These are phyloP conservation scores for Chlamydomonas schloesseri DNA, from an alignment of 139 green algal genomes.

Conservation along the genomic window DNA sequence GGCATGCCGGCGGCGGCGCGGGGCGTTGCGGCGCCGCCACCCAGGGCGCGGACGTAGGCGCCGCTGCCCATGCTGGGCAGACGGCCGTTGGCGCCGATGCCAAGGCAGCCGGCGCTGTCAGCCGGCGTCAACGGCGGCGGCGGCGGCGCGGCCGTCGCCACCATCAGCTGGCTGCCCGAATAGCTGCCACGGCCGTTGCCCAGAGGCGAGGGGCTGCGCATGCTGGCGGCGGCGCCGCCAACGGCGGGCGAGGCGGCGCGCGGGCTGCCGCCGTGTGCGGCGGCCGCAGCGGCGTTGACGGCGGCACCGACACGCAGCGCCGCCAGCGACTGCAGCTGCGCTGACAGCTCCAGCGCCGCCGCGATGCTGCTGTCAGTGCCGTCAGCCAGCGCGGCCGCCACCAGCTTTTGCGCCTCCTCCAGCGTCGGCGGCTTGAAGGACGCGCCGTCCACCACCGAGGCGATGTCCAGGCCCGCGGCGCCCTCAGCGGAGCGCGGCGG, in stretches of 20 bases:
- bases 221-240: background rate
- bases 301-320: background rate
- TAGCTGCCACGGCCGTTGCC: background rate
- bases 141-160: background rate
- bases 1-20: background rate
- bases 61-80: slow-evolving; percentile 21
- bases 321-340: slow-evolving; percentile 28
- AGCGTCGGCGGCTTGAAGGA: background rate
- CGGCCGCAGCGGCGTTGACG: background rate
- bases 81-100: background rate
- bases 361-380: slow-evolving; percentile 3
- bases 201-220: background rate
- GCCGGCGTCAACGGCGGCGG: background rate
- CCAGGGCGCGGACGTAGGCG: background rate
- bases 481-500: background rate
- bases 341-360: slow-evolving; percentile 32
- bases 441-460: background rate
- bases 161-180: background rate
- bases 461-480: background rate
- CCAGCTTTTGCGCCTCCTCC: slow-evolving; percentile 16
- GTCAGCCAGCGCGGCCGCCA: slow-evolving; percentile 23
- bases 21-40: background rate
- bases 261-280: background rate
- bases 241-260: background rate
- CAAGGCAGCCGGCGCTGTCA: background rate